Evolutionary conservation across 2,329 filamentous ascomycete genomes (phyloP), one percentile per base, ranked within the genome.

Genomic region (Ophiostoma triangulosporum): DNA sequence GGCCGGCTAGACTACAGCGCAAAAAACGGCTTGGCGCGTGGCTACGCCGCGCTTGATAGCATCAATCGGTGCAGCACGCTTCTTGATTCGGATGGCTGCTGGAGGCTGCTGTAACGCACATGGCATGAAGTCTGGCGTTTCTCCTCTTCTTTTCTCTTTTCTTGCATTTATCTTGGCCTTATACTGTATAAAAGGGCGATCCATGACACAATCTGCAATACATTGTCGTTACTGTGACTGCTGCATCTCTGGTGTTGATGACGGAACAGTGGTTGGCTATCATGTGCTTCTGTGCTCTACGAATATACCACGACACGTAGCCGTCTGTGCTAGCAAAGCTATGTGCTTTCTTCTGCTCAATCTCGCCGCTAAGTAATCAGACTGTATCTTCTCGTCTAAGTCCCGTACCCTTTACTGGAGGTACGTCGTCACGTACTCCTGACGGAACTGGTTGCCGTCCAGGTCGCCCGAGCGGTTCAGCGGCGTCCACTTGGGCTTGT

Each of bases 401-500:
- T 4, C 17, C 6, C 45, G 17, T 14, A 4, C 12, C 40, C n/a
- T n/a, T n/a, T 54, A 60, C 55, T 38, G 45, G 45, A 74, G 61
- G 58, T 69, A 79, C 50, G 73, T 64, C 54, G 65, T 61, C 40
- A 95, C 72, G 63, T 97, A 98, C 48, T 81, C 78, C 74, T 88
- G 80, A 56, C 93, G 80, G 66, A 83, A 86, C 51, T 75, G 70
- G 69, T 97, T 98, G 56, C 66, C 66, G 65, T 97, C 88, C 43
- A 95, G 78, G 49, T 91, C 85, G 4, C 72, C 69, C 6, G 78
- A 80, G 54, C 93, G 81, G 71, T 95, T 95, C 60, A 98, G 69
- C 14, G 93, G 86, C 32, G 89, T 97, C 93, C 93, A 98, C 70
- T 97, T 96, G 32, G 93, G 93, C 70, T 97, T 90, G 59, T 97